phyloP scores from a whole-genome alignment of 768 basidiomycete genomes.

The Psilocybe subaeruginosa region DNA sequence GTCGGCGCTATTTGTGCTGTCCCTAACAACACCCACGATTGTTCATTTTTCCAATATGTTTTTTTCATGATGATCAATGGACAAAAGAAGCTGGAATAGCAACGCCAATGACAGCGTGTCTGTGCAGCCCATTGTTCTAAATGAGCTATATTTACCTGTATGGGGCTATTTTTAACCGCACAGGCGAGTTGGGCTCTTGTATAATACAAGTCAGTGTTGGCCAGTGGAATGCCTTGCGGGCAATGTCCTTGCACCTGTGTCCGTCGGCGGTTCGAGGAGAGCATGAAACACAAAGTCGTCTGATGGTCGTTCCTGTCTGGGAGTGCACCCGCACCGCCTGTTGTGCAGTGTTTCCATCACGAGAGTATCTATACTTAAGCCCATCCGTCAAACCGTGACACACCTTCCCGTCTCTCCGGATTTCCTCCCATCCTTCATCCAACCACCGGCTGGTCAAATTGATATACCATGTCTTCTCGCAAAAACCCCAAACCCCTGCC shows the following conservation, averaged over 20 bases:
- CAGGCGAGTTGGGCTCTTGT: not conserved
- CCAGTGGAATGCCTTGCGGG: too few species aligned
- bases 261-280: too few species aligned
- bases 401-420: conserved; percentile 24
- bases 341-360: conserved; percentile 22
- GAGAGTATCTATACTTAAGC: conserved; percentile 1
- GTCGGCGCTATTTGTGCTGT: conserved; percentile 10
- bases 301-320: not conserved
- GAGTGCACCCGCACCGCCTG: not conserved
- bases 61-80: not conserved
- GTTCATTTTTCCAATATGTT: not conserved
- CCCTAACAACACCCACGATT: conserved; percentile 7
- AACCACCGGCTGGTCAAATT: conserved; percentile 51
- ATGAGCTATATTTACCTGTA: not conserved
- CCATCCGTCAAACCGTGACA: conserved; percentile 13
- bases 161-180: not conserved
- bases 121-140: not conserved
- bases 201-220: too few species aligned
- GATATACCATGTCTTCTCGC: conserved; percentile 50
- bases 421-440: conserved; percentile 23
- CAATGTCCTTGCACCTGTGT: too few species aligned
- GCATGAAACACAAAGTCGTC: not conserved
- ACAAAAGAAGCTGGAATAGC: not conserved
- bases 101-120: conserved; percentile 6
- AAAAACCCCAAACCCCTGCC: conserved; percentile 69